A percentile compares a stretch with the other conserved stretches of the same genome.
phyloP scores from a whole-genome alignment of 2,329 filamentous ascomycete genomes.

The Onygena corvina region DNA sequence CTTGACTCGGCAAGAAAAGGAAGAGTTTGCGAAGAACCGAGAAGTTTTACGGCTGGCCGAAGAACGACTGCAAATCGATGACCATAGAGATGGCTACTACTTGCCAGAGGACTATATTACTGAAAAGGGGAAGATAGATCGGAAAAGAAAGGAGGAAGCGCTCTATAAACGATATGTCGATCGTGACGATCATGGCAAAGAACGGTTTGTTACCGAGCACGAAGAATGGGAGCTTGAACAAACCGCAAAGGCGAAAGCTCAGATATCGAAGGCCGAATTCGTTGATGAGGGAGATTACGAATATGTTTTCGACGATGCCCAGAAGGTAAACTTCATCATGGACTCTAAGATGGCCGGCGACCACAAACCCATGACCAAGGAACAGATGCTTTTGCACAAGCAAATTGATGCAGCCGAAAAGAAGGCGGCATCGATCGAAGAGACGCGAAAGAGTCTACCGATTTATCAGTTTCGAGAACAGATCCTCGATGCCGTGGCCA shows the following conservation, averaged over 20 bases:
- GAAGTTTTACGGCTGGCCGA: constrained; percentile 72
- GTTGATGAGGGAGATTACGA: constrained; percentile 76
- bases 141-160: constrained; percentile 75
- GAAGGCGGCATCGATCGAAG: constrained; percentile 76
- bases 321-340: constrained; percentile 73
- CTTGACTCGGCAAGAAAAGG: constrained; percentile 66
- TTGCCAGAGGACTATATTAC: constrained; percentile 94
- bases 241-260: constrained; percentile 71
- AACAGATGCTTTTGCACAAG: constrained; percentile 65
- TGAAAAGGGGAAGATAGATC: constrained; percentile 79
- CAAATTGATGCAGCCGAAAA: constrained; percentile 82
- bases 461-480: constrained; percentile 80
- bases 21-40: constrained; percentile 77
- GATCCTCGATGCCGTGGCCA: constrained; percentile 71
- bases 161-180: constrained; percentile 87
- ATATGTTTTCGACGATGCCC: constrained; percentile 81
- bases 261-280: constrained; percentile 62
- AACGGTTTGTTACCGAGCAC: constrained; percentile 82
- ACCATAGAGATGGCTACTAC: constrained; percentile 80
- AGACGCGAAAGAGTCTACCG: constrained; percentile 78
- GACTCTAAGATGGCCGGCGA: constrained; percentile 63
- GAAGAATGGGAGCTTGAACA: constrained; percentile 95
- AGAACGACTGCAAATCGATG: constrained; percentile 75
- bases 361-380: constrained; percentile 57
- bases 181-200: constrained; percentile 71